These are phyloP conservation scores for Galerina sulciceps DNA, from an alignment of 768 basidiomycete genomes.

Conservation along the genomic window DNA sequence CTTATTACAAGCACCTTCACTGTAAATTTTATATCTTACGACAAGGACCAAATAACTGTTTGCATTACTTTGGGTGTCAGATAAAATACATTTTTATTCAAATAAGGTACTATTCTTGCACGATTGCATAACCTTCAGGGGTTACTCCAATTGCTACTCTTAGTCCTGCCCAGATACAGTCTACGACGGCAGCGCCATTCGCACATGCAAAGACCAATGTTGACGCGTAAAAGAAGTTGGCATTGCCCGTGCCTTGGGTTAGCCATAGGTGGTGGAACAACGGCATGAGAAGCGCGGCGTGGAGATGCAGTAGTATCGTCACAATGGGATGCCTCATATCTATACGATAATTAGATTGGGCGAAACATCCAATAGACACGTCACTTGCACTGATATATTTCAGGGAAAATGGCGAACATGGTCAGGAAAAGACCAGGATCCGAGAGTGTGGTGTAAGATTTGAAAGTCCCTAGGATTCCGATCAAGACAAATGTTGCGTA, in stretches of 20 bases:
- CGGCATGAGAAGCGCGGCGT: conserved; percentile 85
- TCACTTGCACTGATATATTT: conserved; percentile 77
- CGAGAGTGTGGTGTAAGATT: conserved; percentile 89
- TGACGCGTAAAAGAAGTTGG: conserved; percentile 97
- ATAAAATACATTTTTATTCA: neutral
- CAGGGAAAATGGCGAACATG: conserved; percentile 82
- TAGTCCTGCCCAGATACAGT: conserved; percentile 84
- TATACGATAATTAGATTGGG: conserved; percentile 31
- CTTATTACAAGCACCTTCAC: conserved; percentile 33
- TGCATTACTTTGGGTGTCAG: neutral
- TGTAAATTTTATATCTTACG: too few species aligned
- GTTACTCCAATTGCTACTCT: conserved; percentile 68
- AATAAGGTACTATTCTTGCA: conserved; percentile 53
- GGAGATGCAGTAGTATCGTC: conserved; percentile 79
- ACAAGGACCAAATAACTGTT: too few species aligned
- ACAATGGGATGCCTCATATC: conserved; percentile 88
- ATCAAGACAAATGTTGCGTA: conserved; percentile 77
- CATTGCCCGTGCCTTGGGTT: conserved; percentile 89
- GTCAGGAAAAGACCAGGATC: conserved; percentile 88
- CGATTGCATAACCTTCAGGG: conserved; percentile 55
- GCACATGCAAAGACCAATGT: conserved; percentile 93
- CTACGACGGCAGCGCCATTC: conserved; percentile 82
- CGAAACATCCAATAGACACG: neutral
- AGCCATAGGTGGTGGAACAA: conserved; percentile 94
- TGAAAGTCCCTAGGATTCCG: conserved; percentile 83